A percentile compares a stretch with the other conserved stretches of the same genome.
These are phyloP conservation scores for Herpetospermum pedunculosum DNA, from an alignment of 306 rosid species.

Conservation along the genomic window DNA sequence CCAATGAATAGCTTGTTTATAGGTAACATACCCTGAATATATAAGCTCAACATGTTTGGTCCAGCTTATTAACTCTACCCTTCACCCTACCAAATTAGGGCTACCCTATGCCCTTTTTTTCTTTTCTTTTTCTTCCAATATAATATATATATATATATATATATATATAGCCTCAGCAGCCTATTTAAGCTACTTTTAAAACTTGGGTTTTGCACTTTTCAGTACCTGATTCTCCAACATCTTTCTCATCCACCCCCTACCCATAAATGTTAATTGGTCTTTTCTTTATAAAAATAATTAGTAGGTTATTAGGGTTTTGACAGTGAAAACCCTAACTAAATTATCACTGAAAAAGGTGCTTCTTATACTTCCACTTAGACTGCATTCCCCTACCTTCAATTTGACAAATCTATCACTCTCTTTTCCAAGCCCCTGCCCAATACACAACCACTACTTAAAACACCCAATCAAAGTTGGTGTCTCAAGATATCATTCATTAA, in stretches of 20 bases:
- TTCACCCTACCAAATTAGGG: not conserved
- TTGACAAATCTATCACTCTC: not conserved
- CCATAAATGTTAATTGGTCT: constrained; percentile 1
- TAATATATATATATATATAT: no score
- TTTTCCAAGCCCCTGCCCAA: not conserved
- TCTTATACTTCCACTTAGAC: constrained; percentile 7
- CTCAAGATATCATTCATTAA: not conserved
- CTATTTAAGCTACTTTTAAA: not conserved
- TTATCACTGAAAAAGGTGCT: constrained; percentile 7
- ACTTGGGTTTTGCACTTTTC: constrained; percentile 13
- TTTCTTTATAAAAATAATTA: not conserved
- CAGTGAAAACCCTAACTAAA: not conserved
- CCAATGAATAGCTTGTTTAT: not conserved
- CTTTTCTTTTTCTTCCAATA: not conserved
- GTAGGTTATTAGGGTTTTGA: not conserved
- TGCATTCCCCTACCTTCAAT: not conserved
- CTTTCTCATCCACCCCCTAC: not conserved
- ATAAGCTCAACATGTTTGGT: constrained; percentile 4
- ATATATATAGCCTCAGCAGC: not conserved
- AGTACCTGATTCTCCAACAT: constrained; percentile 13
- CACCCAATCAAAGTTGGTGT: not conserved
- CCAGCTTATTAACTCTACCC: not conserved
- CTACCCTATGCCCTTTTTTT: not conserved
- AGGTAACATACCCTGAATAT: not conserved
- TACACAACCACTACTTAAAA: not conserved